Evolutionary conservation across 495 filamentous ascomycete species (phyloP).

Genomic region (Astrothelium subdiscretum): DNA sequence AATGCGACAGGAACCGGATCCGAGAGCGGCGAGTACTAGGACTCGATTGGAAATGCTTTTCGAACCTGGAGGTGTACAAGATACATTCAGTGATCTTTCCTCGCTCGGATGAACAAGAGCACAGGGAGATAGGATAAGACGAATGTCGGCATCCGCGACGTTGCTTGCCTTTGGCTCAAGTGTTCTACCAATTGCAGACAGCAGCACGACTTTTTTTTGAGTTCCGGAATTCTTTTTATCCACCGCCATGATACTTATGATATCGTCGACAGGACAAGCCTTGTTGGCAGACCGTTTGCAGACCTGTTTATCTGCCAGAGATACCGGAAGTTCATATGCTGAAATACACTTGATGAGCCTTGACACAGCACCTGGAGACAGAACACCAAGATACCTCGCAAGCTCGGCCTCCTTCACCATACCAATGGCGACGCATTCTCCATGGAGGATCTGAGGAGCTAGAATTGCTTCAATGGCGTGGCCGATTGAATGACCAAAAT

Average conservation of each 20-base stretch:
- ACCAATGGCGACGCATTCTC: conserved; percentile 89
- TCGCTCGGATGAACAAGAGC: conserved; percentile 62
- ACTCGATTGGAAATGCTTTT: conserved; percentile 98
- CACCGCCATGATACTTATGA: conserved; percentile 86
- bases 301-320: conserved; percentile 72
- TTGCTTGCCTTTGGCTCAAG: conserved; percentile 77
- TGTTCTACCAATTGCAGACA: conserved; percentile 80
- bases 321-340: conserved; percentile 85
- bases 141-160: conserved; percentile 76
- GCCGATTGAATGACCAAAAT: conserved; percentile 97
- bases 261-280: conserved; percentile 77
- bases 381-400: conserved; percentile 76
- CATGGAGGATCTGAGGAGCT: conserved; percentile 89
- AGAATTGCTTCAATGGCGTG: conserved; percentile 94
- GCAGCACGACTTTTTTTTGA: conserved; percentile 94
- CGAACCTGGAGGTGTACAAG: conserved; percentile 82
- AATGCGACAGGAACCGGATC: conserved; percentile 74
- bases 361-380: conserved; percentile 77
- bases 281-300: conserved; percentile 76
- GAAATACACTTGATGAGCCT: conserved; percentile 83
- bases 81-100: conserved; percentile 47
- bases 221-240: conserved; percentile 97
- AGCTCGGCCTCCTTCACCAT: conserved; percentile 98
- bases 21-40: conserved; percentile 82
- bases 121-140: conserved; percentile 70